A percentile compares a stretch with the other conserved stretches of the same genome.
These are phyloP conservation scores for Tardiomyces depauwii DNA, from an alignment of 1,139 yeast species.

Conservation along the genomic window DNA sequence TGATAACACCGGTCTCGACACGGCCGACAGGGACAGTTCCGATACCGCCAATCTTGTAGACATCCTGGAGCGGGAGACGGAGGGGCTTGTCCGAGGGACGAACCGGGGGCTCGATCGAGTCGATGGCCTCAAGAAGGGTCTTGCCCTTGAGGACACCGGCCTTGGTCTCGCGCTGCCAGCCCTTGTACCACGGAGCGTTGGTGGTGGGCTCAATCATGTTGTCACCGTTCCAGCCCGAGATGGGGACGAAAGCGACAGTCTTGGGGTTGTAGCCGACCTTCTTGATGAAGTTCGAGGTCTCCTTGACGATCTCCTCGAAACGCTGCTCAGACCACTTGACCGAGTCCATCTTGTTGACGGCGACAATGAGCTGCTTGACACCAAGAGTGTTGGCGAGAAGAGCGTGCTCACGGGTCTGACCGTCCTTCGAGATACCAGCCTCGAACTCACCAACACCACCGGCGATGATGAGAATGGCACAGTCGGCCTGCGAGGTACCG, in stretches of 20 bases:
- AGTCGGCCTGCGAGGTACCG: constrained; percentile 93
- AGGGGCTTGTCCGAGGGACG: constrained; percentile 88
- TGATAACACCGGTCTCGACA: constrained; percentile 86
- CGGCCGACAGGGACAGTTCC: constrained; percentile 94
- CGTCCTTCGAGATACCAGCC: constrained; percentile 91
- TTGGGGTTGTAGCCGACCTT: constrained; percentile 91
- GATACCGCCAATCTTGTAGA: constrained; percentile 88
- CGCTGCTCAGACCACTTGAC: constrained; percentile 77
- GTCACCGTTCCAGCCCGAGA: constrained; percentile 93
- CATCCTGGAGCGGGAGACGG: constrained; percentile 88
- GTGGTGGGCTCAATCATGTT: constrained; percentile 78
- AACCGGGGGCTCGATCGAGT: constrained; percentile 72
- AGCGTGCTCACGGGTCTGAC: constrained; percentile 94
- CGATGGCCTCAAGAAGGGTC: constrained; percentile 82
- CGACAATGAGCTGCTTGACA: constrained; percentile 80
- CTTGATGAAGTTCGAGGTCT: constrained; percentile 80
- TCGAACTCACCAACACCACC: constrained; percentile 93
- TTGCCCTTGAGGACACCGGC: constrained; percentile 68
- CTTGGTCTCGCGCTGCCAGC: constrained; percentile 82
- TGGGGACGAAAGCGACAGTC: constrained; percentile 85
- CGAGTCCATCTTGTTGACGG: constrained; percentile 91
- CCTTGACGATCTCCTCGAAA: constrained; percentile 75
- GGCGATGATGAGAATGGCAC: constrained; percentile 83
- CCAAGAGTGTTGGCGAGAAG: constrained; percentile 83
- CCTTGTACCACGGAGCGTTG: constrained; percentile 90